Percentiles rank a stretch among this genome's conserved stretches.
These are phyloP conservation scores for Nissolia schottii DNA, from an alignment of 306 rosid species.

Conservation along the genomic window DNA sequence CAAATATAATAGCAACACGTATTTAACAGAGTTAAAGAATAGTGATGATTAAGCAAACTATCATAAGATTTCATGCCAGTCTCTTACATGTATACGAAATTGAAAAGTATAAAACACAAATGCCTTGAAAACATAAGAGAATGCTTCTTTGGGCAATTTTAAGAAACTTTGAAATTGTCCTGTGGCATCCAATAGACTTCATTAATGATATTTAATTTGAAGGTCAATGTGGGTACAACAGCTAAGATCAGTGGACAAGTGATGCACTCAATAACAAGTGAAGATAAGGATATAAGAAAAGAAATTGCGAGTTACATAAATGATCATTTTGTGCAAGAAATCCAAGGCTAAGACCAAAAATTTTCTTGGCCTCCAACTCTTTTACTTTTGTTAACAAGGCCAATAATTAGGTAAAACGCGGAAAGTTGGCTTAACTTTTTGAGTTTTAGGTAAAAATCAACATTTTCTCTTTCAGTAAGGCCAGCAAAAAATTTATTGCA, in stretches of 20 bases:
- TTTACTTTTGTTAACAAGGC: slow-evolving; percentile 25
- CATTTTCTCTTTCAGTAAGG: not conserved
- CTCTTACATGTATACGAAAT: not conserved
- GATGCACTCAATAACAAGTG: not conserved
- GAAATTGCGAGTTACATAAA: not conserved
- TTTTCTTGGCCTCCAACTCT: slow-evolving; percentile 26
- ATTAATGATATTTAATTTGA: not conserved
- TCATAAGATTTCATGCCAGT: not conserved
- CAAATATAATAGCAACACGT: not conserved
- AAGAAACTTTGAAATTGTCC: not conserved
- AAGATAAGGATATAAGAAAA: not conserved
- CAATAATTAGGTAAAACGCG: not conserved
- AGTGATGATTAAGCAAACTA: not conserved
- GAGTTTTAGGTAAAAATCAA: not conserved
- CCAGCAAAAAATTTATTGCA: not conserved
- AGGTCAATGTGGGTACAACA: slow-evolving; percentile 30
- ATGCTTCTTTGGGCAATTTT: not conserved
- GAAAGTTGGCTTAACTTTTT: not conserved
- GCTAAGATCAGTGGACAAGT: not conserved
- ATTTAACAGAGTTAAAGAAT: not conserved
- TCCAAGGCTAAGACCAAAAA: not conserved
- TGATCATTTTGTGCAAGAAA: not conserved
- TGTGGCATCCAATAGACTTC: no score
- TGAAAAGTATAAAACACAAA: not conserved
- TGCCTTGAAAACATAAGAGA: not conserved